These are phyloP conservation scores for Pseudovirgaria hyperparasitica DNA, from an alignment of 2,329 filamentous ascomycete species.

Conservation along the genomic window DNA sequence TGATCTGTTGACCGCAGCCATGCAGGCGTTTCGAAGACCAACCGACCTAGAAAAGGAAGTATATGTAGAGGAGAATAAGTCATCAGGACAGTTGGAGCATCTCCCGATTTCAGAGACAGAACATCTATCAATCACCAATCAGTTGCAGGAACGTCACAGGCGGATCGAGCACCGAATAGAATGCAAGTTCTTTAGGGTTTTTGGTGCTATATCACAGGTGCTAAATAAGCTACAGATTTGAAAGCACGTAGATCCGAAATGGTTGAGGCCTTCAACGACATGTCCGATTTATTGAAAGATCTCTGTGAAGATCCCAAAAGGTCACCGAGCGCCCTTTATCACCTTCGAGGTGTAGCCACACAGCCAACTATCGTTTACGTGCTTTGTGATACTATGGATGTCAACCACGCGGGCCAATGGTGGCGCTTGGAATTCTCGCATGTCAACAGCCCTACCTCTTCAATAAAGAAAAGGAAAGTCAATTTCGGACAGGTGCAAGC, in stretches of 20 bases:
- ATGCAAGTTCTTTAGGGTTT: too few species aligned
- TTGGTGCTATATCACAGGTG: background rate
- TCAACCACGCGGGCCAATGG: constrained; percentile 15
- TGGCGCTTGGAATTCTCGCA: constrained; percentile 23
- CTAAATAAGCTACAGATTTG: constrained; percentile 23
- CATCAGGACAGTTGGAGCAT: constrained; percentile 12
- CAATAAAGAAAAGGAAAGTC: constrained; percentile 1
- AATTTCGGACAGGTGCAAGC: too few species aligned
- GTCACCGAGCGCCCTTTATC: constrained; percentile 32
- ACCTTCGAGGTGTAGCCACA: constrained; percentile 45
- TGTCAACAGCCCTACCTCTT: constrained; percentile 9
- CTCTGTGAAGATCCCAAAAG: constrained; percentile 23
- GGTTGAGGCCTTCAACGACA: constrained; percentile 27
- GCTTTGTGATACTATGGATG: constrained; percentile 25
- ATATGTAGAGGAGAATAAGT: constrained; percentile 7
- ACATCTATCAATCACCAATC: too few species aligned
- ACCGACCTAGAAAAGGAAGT: constrained; percentile 9
- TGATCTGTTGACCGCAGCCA: constrained; percentile 25
- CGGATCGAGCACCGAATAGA: too few species aligned
- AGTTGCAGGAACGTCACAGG: constrained; percentile 3
- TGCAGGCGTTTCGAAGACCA: constrained; percentile 24
- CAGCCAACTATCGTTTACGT: constrained; percentile 45
- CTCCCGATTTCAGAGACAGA: too few species aligned
- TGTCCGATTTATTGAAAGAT: constrained; percentile 35
- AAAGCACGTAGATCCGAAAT: constrained; percentile 29